These are phyloP conservation scores for Saitozyma sp. DNA, from an alignment of 768 basidiomycete species.

Conservation along the genomic window DNA sequence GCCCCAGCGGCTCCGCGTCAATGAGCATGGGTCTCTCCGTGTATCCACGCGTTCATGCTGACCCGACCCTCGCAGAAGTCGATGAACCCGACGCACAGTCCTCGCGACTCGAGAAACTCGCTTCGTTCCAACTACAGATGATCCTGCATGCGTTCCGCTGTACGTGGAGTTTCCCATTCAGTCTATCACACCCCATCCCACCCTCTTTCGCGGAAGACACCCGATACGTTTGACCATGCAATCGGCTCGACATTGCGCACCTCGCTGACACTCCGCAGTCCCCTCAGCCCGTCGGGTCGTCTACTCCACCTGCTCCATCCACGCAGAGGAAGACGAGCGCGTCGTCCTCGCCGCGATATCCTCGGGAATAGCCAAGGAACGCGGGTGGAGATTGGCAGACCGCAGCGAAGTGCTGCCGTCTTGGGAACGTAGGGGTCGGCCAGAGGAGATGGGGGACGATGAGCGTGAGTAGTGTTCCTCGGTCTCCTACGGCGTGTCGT, in stretches of 20 bases:
- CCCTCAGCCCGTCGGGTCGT: slow-evolving; percentile 76
- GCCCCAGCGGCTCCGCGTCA: too few species aligned
- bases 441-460: slow-evolving; percentile 62
- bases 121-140: slow-evolving; percentile 85
- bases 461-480: slow-evolving; percentile 55
- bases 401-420: slow-evolving; percentile 67
- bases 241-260: too few species aligned
- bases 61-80: slow-evolving; percentile 57
- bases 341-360: slow-evolving; percentile 75
- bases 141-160: slow-evolving; percentile 95
- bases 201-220: background rate
- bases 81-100: slow-evolving; percentile 58
- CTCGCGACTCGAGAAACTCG: slow-evolving; percentile 77
- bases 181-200: background rate
- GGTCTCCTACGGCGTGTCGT: background rate
- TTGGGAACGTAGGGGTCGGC: slow-evolving; percentile 79
- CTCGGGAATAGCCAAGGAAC: slow-evolving; percentile 66
- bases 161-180: slow-evolving; percentile 52
- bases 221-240: slow-evolving; percentile 14
- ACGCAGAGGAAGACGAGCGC: slow-evolving; percentile 87
- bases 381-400: slow-evolving; percentile 69
- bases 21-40: too few species aligned
- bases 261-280: slow-evolving; percentile 57
- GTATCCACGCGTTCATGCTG: too few species aligned
- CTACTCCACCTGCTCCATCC: slow-evolving; percentile 96